Conservation (phyloP, 305 asterid species). For the Euphrasia arctica region DNA sequence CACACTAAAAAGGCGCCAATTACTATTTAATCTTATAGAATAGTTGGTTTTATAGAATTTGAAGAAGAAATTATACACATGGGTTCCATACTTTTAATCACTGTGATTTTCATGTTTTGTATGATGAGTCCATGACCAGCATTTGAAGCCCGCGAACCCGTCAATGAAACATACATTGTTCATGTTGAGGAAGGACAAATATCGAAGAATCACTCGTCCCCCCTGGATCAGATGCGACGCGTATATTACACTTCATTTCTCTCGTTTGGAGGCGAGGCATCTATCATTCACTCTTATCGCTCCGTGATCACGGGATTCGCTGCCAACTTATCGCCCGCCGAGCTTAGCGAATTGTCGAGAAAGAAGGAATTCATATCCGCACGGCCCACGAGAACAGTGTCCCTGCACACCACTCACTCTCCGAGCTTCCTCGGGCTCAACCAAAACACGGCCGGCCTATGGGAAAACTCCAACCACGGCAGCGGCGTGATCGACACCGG, state of each 20-base stretch:
- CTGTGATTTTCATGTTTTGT: neutral
- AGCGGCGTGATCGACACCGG: neutral
- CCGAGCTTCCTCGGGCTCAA: neutral
- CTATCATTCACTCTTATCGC: neutral
- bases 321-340: neutral
- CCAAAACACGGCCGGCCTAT: neutral
- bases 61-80: neutral
- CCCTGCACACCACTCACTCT: conserved; percentile 4
- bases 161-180: neutral
- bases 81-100: neutral
- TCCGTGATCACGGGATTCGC: neutral
- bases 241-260: neutral
- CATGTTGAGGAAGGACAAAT: neutral
- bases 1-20: too few relatives aligned
- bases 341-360: neutral
- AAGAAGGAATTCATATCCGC: conserved; percentile 5
- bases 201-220: neutral
- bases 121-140: neutral
- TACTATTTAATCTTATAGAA: too few relatives aligned
- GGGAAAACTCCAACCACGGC: neutral
- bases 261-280: neutral
- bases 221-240: neutral
- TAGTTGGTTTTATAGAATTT: too few relatives aligned
- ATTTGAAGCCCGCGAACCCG: neutral
- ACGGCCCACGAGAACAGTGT: neutral